Conservation (phyloP, 192 early-diverging fungal species). For the Thoreauomyces humboldtii region DNA sequence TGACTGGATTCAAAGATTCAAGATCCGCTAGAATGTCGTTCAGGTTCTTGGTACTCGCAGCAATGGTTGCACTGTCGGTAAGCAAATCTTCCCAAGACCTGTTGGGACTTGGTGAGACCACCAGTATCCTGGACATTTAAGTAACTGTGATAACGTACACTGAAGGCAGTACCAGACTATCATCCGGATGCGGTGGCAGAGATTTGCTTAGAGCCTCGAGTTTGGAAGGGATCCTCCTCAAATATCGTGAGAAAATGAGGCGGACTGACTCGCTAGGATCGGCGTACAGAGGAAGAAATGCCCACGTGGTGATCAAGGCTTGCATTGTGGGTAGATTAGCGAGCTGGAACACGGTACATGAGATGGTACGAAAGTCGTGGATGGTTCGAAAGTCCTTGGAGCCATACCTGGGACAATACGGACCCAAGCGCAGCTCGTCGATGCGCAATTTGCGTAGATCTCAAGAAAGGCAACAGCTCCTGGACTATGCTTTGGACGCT, state of each 20-base stretch:
- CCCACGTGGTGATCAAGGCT: conserved; percentile 39
- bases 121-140: not conserved
- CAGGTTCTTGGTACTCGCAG: conserved; percentile 41
- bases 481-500: conserved; percentile 37
- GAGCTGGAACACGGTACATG: conserved; percentile 1
- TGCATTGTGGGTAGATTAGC: conserved; percentile 38
- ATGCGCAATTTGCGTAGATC: conserved; percentile 21
- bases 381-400: not conserved
- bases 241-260: conserved; percentile 40
- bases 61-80: conserved; percentile 35
- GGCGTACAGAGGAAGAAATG: conserved; percentile 49
- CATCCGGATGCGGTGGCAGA: conserved; percentile 49
- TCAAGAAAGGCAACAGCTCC: conserved; percentile 43
- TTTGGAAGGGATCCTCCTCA: conserved; percentile 39
- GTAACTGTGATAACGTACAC: conserved; percentile 1
- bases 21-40: conserved; percentile 39
- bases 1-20: conserved; percentile 21
- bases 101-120: not conserved
- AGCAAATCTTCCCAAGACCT: conserved; percentile 51
- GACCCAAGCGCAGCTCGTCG: conserved; percentile 41
- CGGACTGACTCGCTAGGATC: conserved; percentile 48
- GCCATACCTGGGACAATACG: conserved; percentile 32
- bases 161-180: conserved; percentile 41
- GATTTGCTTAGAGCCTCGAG: conserved; percentile 34
- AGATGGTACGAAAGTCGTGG: not conserved